These are phyloP conservation scores for Calonectria henricotiae DNA, from an alignment of 2,329 filamentous ascomycete genomes.

Conservation along the genomic window DNA sequence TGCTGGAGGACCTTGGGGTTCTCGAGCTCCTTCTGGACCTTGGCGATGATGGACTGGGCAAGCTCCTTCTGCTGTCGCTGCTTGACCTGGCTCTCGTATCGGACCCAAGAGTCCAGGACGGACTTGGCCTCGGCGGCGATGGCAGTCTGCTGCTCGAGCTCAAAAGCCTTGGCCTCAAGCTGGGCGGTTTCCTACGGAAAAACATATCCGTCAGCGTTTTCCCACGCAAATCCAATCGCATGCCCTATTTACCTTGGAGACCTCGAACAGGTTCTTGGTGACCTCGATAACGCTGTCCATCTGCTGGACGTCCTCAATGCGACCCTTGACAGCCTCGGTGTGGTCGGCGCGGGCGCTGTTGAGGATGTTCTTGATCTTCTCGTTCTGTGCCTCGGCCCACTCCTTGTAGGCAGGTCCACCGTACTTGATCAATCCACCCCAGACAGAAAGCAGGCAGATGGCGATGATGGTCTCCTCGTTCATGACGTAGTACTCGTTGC, in stretches of 20 bases:
- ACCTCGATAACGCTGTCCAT: constrained; percentile 95
- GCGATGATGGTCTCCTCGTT: constrained; percentile 99
- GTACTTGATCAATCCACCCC: constrained; percentile 93
- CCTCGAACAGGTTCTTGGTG: constrained; percentile 96
- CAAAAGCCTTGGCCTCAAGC: constrained; percentile 95
- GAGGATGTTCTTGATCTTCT: constrained; percentile 95
- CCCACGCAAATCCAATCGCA: constrained; percentile 34
- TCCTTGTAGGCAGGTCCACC: constrained; percentile 92
- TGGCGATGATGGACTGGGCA: constrained; percentile 92
- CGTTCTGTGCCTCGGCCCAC: constrained; percentile 91
- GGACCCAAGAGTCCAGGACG: constrained; percentile 98
- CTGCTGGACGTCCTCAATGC: constrained; percentile 95
- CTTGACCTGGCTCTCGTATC: constrained; percentile 99
- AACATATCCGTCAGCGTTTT: constrained; percentile 44
- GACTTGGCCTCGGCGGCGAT: constrained; percentile 93
- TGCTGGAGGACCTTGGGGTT: constrained; percentile 98
- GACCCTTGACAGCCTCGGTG: constrained; percentile 93
- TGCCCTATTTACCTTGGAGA: constrained; percentile 85
- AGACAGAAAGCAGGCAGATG: constrained; percentile 93
- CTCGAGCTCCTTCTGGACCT: constrained; percentile 99
- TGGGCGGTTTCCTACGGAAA: constrained; percentile 88
- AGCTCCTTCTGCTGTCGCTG: constrained; percentile 98
- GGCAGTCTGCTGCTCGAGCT: constrained; percentile 96
- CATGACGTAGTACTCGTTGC: constrained; percentile 99
- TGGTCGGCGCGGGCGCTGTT: constrained; percentile 96